Conservation (phyloP, 2,329 filamentous ascomycete species). For the Botryosphaeria dothidea region DNA sequence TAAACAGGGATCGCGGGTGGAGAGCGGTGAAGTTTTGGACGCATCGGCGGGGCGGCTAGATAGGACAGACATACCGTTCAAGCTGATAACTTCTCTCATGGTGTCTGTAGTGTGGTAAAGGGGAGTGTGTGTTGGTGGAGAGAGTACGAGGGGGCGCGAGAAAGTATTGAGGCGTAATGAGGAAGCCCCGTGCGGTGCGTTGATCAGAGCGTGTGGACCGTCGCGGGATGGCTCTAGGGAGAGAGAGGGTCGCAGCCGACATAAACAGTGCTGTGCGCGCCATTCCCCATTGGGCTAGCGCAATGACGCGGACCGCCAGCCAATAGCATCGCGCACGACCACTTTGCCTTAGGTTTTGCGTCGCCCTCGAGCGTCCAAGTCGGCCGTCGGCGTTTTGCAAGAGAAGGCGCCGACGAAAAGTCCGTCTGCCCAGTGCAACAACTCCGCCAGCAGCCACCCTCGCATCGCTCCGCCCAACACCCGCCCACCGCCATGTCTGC, state of each 20-base stretch:
- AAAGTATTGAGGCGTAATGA: conserved; percentile 19
- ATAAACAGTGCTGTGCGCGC: conserved; percentile 10
- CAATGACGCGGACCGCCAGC: neutral
- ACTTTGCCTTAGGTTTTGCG: too few relatives aligned
- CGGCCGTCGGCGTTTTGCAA: neutral
- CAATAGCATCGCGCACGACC: neutral
- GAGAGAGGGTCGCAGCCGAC: conserved; percentile 13
- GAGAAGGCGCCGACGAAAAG: conserved; percentile 7
- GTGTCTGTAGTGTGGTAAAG: conserved; percentile 7
- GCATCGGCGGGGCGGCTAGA: conserved; percentile 34
- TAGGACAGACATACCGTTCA: conserved; percentile 79
- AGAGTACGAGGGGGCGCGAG: conserved; percentile 11
- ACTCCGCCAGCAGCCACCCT: neutral
- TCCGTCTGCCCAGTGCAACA: neutral
- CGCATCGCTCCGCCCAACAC: neutral
- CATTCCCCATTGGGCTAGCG: neutral
- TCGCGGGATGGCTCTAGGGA: conserved; percentile 10
- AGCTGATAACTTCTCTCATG: conserved; percentile 99
- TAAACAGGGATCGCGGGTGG: conserved; percentile 31
- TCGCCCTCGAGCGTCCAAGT: neutral
- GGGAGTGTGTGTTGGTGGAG: neutral
- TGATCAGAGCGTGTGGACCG: conserved; percentile 18
- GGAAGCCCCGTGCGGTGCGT: conserved; percentile 16
- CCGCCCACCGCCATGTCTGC: conserved; percentile 5
- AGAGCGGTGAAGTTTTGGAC: conserved; percentile 44